Evolutionary conservation across 129 eudicot species (phyloP).

Genomic region (Pittosporum tobira): DNA sequence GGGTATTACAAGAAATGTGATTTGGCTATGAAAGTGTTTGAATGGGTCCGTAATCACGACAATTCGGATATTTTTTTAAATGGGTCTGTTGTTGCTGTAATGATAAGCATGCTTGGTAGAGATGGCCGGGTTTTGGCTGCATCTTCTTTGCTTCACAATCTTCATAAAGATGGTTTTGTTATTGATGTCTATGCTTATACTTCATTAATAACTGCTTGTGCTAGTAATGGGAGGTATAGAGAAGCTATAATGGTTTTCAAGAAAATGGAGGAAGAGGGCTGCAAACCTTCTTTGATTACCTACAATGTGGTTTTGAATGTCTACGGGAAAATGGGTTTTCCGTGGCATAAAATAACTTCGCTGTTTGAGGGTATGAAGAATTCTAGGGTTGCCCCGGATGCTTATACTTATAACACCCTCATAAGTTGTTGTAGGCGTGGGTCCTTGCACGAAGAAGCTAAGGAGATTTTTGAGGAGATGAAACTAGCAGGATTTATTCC

Average conservation of each 20-base stretch:
- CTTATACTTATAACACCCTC: conserved; percentile 77
- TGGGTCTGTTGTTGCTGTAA: conserved; percentile 62
- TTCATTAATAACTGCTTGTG: conserved; percentile 58
- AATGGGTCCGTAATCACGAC: conserved; percentile 41
- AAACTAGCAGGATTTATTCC: conserved; percentile 57
- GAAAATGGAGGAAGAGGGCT: conserved; percentile 85
- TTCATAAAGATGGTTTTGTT: conserved; percentile 54
- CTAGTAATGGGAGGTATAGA: conserved; percentile 65
- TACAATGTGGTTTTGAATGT: conserved; percentile 85
- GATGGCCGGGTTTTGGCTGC: conserved; percentile 61
- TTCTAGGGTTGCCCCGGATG: conserved; percentile 61
- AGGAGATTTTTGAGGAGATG: conserved; percentile 74
- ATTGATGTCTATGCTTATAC: conserved; percentile 76
- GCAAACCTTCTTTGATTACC: conserved; percentile 67
- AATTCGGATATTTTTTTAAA: conserved; percentile 31
- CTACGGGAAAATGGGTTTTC: conserved; percentile 95
- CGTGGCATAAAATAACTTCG: conserved; percentile 53
- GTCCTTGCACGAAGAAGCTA: conserved; percentile 64
- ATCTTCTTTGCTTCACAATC: conserved; percentile 47
- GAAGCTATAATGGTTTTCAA: conserved; percentile 67
- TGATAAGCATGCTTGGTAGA: conserved; percentile 64
- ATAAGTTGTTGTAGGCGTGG: conserved; percentile 87
- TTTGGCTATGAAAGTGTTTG: conserved; percentile 58
- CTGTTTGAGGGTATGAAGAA: conserved; percentile 56
- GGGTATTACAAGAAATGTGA: conserved; percentile 55